These are phyloP conservation scores for Echria macrotheca DNA, from an alignment of 495 filamentous ascomycete species.

Conservation along the genomic window DNA sequence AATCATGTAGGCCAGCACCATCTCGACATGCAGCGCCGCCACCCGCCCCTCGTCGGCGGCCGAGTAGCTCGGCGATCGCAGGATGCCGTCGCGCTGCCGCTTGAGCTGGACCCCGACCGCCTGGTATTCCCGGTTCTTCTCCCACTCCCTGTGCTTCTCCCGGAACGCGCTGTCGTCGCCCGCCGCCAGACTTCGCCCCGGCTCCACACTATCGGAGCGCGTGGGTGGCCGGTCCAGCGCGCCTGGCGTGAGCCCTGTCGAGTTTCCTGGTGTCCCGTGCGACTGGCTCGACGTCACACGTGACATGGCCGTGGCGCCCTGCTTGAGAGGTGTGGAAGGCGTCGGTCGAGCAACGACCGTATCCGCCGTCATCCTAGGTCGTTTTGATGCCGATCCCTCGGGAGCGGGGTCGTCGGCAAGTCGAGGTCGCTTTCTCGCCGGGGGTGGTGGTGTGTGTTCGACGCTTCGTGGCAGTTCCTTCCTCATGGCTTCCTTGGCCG, in stretches of 20 bases:
- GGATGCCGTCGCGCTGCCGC: constrained; percentile 38
- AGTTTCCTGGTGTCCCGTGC: constrained; percentile 36
- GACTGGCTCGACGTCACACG: constrained; percentile 45
- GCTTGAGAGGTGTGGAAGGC: constrained; percentile 37
- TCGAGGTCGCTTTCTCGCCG: constrained; percentile 40
- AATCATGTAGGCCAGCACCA: constrained; percentile 38
- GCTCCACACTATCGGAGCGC: constrained; percentile 21
- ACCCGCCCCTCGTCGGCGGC: constrained; percentile 24
- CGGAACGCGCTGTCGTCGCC: constrained; percentile 9
- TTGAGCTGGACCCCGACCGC: constrained; percentile 37
- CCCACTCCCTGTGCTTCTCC: constrained; percentile 18
- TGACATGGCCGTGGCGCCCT: constrained; percentile 38
- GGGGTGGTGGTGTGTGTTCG: constrained; percentile 33
- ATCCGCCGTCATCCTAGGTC: constrained; percentile 25
- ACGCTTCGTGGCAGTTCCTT: constrained; percentile 36
- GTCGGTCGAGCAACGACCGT: constrained; percentile 22
- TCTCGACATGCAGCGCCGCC: constrained; percentile 34
- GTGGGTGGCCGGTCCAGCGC: constrained; percentile 32
- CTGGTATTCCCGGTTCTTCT: constrained; percentile 23
- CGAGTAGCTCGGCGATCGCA: constrained; percentile 19
- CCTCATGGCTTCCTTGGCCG: constrained; percentile 33
- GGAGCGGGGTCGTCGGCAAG: constrained; percentile 24
- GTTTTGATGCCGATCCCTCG: constrained; percentile 27
- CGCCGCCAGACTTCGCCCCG: neutral
- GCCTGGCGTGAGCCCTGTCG: constrained; percentile 34